Evolutionary conservation across 2,329 filamentous ascomycete species (phyloP).

Genomic region (Nannizziopsis barbatae): DNA sequence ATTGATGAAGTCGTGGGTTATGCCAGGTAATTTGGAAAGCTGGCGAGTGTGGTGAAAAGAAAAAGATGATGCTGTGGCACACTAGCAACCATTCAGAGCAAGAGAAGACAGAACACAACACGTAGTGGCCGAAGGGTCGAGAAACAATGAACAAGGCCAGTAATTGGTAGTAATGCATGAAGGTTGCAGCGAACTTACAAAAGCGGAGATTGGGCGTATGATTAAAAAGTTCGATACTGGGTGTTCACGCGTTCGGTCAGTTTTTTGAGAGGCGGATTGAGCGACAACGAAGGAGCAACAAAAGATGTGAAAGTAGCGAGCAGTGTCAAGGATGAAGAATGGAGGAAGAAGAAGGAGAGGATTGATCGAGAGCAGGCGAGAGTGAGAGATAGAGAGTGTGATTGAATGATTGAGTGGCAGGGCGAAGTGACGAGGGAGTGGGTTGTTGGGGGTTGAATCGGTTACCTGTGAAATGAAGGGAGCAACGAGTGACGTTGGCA

Average conservation of each 20-base stretch:
- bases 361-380: neutral
- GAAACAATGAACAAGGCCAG: neutral
- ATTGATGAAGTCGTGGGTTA: neutral
- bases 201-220: neutral
- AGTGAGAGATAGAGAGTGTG: slow-evolving; percentile 5
- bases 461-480: neutral
- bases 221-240: neutral
- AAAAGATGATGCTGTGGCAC: too few species aligned
- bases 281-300: slow-evolving; percentile 3
- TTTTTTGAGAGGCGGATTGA: neutral
- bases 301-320: slow-evolving; percentile 10
- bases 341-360: slow-evolving; percentile 18
- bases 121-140: neutral
- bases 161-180: neutral
- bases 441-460: slow-evolving; percentile 10
- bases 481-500: neutral
- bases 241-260: neutral
- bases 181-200: neutral
- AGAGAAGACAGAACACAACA: too few species aligned
- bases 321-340: slow-evolving; percentile 20
- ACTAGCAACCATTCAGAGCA: too few species aligned
- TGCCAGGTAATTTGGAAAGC: neutral
- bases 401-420: too few species aligned
- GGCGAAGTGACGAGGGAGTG: too few species aligned
- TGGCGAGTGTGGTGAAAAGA: too few species aligned